These are phyloP conservation scores for Parastagonospora avenae DNA, from an alignment of 2,329 filamentous ascomycete species.

Conservation along the genomic window DNA sequence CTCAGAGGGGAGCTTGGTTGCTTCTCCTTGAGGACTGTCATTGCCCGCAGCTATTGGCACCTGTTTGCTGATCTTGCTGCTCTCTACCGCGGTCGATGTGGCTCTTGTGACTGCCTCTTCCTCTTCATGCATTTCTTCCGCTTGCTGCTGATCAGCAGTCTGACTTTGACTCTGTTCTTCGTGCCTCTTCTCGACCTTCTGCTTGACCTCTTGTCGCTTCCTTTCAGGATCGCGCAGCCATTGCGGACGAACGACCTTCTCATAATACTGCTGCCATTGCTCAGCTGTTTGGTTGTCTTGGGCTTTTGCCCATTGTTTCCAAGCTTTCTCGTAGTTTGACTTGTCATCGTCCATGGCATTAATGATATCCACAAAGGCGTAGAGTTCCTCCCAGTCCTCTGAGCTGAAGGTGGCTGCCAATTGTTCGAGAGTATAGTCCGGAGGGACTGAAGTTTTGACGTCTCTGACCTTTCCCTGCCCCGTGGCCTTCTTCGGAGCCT, in stretches of 20 bases:
- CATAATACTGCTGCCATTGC: constrained; percentile 43
- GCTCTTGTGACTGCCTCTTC: background rate
- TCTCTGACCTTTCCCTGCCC: constrained; percentile 3
- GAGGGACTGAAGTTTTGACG: background rate
- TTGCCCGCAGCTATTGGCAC: no score
- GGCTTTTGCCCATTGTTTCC: constrained; percentile 29
- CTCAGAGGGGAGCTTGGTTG: constrained; percentile 6
- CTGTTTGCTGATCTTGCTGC: background rate
- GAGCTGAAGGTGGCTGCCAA: constrained; percentile 25
- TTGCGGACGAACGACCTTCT: constrained; percentile 39
- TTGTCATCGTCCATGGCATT: background rate
- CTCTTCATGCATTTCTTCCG: background rate
- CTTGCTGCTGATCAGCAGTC: constrained; percentile 7
- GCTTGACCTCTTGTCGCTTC: constrained; percentile 30
- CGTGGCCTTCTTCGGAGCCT: background rate
- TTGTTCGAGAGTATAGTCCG: constrained; percentile 27
- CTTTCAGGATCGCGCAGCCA: constrained; percentile 32
- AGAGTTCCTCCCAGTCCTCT: constrained; percentile 39
- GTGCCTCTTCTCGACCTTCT: constrained; percentile 18
- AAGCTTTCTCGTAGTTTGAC: constrained; percentile 20
- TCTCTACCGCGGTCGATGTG: background rate
- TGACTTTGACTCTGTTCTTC: constrained; percentile 10
- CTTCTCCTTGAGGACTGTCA: background rate
- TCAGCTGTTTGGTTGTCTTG: constrained; percentile 28
- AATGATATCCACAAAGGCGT: constrained; percentile 34